Percentiles rank a stretch among this genome's conserved stretches.
These are phyloP conservation scores for Acorus calamus DNA, from an alignment of 106 monocot species.

Conservation along the genomic window DNA sequence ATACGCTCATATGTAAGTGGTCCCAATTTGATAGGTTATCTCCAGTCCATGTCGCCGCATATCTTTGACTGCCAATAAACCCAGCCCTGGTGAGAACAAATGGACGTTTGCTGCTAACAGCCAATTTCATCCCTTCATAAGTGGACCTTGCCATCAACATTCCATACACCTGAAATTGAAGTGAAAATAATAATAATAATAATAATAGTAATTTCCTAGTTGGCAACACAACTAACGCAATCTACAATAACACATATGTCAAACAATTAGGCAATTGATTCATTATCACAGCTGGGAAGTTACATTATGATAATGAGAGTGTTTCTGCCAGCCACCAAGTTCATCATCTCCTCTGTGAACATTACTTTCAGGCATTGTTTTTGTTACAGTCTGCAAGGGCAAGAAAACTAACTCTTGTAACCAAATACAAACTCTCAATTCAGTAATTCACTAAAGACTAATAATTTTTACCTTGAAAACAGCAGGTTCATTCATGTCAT, in stretches of 20 bases:
- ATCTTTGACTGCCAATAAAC: constrained; percentile 88
- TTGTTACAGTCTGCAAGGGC: constrained; percentile 64
- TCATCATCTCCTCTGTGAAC: constrained; percentile 80
- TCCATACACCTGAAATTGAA: constrained; percentile 73
- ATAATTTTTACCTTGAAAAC: constrained; percentile 60
- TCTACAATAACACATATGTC: no score
- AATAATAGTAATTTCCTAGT: neutral
- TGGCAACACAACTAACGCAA: no score
- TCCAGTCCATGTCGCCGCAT: constrained; percentile 98
- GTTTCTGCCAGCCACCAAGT: constrained; percentile 74
- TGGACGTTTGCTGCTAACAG: constrained; percentile 45
- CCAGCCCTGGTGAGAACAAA: constrained; percentile 99
- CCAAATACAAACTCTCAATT: neutral
- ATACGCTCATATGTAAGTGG: constrained; percentile 90
- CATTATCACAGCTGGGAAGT: neutral
- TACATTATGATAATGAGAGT: constrained; percentile 96
- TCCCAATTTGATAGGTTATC: constrained; percentile 93
- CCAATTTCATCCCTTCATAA: constrained; percentile 88
- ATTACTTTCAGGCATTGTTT: constrained; percentile 95
- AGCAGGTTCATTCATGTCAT: constrained; percentile 99
- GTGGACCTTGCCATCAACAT: constrained; percentile 98
- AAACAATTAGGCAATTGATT: no score
- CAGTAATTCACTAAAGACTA: constrained; percentile 2
- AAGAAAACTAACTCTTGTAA: neutral
- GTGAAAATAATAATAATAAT: neutral